Percentiles rank a stretch among this genome's conserved stretches.
Conservation (phyloP, 2,329 filamentous ascomycete species). For the Endoconidiophora laricicola region DNA sequence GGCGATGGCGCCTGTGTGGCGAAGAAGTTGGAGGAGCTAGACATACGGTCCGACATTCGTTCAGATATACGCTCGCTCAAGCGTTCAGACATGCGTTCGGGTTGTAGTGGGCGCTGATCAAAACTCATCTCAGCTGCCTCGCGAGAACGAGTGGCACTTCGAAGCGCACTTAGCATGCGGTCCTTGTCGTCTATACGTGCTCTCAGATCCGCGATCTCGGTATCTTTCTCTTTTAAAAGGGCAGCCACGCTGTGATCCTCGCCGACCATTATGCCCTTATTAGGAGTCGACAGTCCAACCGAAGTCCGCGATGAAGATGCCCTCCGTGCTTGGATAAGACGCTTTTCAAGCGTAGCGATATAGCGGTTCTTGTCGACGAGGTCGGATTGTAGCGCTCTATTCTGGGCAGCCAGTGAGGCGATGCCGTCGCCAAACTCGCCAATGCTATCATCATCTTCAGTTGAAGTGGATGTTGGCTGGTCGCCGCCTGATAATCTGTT, state of each 20-base stretch:
- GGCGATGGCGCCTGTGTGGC: slow-evolving; percentile 17
- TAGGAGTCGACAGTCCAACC: slow-evolving; percentile 46
- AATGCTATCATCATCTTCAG: slow-evolving; percentile 50
- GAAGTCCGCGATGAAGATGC: slow-evolving; percentile 82
- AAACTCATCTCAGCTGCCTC: slow-evolving; percentile 49
- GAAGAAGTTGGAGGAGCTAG: slow-evolving; percentile 19
- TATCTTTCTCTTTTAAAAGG: slow-evolving; percentile 72
- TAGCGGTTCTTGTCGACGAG: slow-evolving; percentile 94
- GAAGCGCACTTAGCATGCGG: slow-evolving; percentile 74
- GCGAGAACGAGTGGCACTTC: slow-evolving; percentile 69
- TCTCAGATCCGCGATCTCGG: slow-evolving; percentile 80
- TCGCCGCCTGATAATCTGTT: slow-evolving; percentile 26
- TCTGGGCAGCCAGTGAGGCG: slow-evolving; percentile 69
- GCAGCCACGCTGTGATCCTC: slow-evolving; percentile 63
- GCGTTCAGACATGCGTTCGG: slow-evolving; percentile 18
- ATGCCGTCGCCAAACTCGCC: slow-evolving; percentile 78
- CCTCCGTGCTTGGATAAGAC: slow-evolving; percentile 73
- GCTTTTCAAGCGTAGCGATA: slow-evolving; percentile 82
- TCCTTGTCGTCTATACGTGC: slow-evolving; percentile 88
- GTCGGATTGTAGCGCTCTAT: slow-evolving; percentile 84
- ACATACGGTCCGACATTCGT: slow-evolving; percentile 20
- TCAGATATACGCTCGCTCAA: background rate
- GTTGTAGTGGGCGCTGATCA: slow-evolving; percentile 9
- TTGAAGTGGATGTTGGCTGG: slow-evolving; percentile 12
- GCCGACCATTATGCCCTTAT: slow-evolving; percentile 50